These are phyloP conservation scores for Solanum peruvianum DNA, from an alignment of 257 asterid species.

Conservation along the genomic window DNA sequence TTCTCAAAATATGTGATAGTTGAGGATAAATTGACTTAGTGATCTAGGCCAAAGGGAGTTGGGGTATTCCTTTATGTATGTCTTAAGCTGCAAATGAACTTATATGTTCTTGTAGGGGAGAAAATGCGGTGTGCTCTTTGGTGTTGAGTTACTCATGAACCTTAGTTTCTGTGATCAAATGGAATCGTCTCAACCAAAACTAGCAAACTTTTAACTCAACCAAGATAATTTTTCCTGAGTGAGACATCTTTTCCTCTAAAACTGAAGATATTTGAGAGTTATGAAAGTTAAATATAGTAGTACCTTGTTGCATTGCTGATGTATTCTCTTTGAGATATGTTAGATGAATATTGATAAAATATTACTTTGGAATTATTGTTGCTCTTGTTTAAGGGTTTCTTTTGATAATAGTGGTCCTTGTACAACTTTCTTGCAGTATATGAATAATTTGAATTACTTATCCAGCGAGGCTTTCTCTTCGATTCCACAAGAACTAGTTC, in stretches of 20 bases:
- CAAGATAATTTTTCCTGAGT: neutral
- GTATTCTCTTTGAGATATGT: neutral
- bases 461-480: constrained; percentile 68
- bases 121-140: neutral
- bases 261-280: neutral
- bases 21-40: neutral
- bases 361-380: neutral
- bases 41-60: neutral
- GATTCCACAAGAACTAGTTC: constrained; percentile 70
- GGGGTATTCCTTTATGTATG: neutral
- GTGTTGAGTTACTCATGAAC: neutral
- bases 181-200: neutral
- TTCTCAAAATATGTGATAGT: neutral
- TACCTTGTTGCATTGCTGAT: neutral
- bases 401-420: constrained; percentile 15
- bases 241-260: neutral
- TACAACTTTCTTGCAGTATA: constrained; percentile 59
- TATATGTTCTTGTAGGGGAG: neutral
- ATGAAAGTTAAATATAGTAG: neutral
- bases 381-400: neutral
- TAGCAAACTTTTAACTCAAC: neutral
- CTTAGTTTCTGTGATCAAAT: neutral
- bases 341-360: neutral
- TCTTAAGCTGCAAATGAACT: neutral
- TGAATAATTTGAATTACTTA: constrained; percentile 80